Conservation (phyloP, 1,139 yeast species). For the Candida glucosophila region DNA sequence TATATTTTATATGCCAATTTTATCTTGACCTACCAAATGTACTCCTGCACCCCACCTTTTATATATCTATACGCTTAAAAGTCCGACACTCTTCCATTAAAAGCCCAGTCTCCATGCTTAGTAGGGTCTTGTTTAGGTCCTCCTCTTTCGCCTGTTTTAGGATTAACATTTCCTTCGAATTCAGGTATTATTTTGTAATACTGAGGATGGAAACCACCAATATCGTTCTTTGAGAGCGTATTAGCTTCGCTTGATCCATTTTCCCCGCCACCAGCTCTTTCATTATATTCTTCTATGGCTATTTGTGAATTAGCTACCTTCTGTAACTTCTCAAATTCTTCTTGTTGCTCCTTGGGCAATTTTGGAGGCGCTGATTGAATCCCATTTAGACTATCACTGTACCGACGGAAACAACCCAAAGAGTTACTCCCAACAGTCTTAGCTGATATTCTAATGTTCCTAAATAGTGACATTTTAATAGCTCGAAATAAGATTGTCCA, state of each 20-base stretch:
- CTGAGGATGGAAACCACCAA: slow-evolving; percentile 62
- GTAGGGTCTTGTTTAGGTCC: slow-evolving; percentile 99
- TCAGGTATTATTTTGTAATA: slow-evolving; percentile 79
- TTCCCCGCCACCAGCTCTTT: slow-evolving; percentile 24
- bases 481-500: too few species aligned
- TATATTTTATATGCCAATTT: too few species aligned
- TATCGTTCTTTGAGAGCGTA: slow-evolving; percentile 43
- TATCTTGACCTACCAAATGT: too few species aligned
- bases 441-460: too few species aligned
- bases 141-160: slow-evolving; percentile 88
- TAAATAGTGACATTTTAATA: too few species aligned
- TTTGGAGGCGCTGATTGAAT: slow-evolving; percentile 71
- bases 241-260: slow-evolving; percentile 21
- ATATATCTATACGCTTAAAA: too few species aligned
- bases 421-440: too few species aligned
- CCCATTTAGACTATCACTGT: slow-evolving; percentile 20
- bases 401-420: slow-evolving; percentile 5
- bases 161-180: slow-evolving; percentile 91
- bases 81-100: slow-evolving; percentile 93
- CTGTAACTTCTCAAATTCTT: slow-evolving; percentile 83
- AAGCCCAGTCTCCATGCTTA: slow-evolving; percentile 77
- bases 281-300: slow-evolving; percentile 70
- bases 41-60: too few species aligned
- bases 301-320: slow-evolving; percentile 73
- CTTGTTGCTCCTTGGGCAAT: slow-evolving; percentile 79